Base-by-base conservation (phyloP, 139 green algal species). In the Chara braunii region DNA sequence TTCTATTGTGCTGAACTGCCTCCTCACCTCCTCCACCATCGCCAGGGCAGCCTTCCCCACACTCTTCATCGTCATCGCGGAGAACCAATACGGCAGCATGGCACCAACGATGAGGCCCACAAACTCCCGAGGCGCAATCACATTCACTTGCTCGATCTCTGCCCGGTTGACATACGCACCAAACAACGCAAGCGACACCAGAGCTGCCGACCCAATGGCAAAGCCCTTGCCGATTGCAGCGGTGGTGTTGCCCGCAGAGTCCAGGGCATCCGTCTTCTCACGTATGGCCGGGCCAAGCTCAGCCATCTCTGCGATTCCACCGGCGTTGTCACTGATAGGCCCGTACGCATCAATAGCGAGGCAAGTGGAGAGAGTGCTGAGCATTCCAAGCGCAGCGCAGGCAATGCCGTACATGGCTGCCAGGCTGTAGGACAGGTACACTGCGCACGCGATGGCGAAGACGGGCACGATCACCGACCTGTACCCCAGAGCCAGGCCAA, bases 231-330 rank as follows among this genome's bases (percentile, higher is more conserved):
- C 63, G 65, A 72, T 72, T 30, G 63, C 63, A 0, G 63, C 63
- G 23, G 92, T 98, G 69, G 92, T 98, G 88, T 98, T 98, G 70
- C 92, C 92, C 8, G 92, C 92, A 52, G 91, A 86, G 65, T 98
- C 90, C 43, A 97, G 83, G 1, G 90, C 90, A 62, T 97, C 92
- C 22, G 92, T 98, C 68, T 90, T 84, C 79, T 97, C 92, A 40
- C 92, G 85, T 69, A 98, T 94, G 74, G 94, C 88, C 78, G 95
- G 88, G 43, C 92, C 91, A 89, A 97, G 95, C 74, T 84, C 90
- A 1, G 89, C 87, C 91, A 97, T 97, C 83, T 97, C 91, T 55
- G 92, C 92, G 58, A 98, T 97, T 52, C 92, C 92, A 32, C 92
- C 90, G 32, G 92, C 92, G 55, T 94, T 79, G 64, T 79, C 71